Evolutionary conservation across 176 grass and related monocot species (phyloP), one percentile per base, ranked within the genome.

Genomic region (Oryza australiensis): DNA sequence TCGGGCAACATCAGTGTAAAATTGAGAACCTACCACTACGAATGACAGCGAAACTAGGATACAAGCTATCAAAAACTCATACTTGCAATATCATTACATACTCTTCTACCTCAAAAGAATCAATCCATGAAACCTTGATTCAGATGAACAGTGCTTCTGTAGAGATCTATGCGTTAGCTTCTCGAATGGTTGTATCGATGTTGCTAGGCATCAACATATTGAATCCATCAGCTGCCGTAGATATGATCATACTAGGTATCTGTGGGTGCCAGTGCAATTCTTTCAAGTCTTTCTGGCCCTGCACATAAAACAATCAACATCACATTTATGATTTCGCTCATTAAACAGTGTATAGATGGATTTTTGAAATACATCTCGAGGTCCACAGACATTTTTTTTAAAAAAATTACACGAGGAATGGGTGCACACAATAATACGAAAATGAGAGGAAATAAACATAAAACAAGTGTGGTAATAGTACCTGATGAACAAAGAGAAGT

Each of bases 251-350:
- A 35, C 88, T 85, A 49, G 95, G 95, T 80, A 98, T 94, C 76
- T 94, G 92, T 24, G 88, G 49, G 55, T 98, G 90, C 88, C 92
- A 98, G 46, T 98, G 95, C 88, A 98, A n/a, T 82, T 98, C 90
- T 80, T 98, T 98, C 82, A 93, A 84, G 79, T 94, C 90, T 87
- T 91, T 98, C 76, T 98, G 95, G 72, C 95, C 95, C 92, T 94
- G 79, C 32, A 63, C 9, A 91, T 35, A 38, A 10, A 78, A 85
- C 46, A 76, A 64, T 18, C 27, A 86, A 68, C 16, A 76, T 78
- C 79, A 86, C 65, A 30, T 18, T 20, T 33, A 51, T 64, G 20
- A 60, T 46, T 40, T 35, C 9, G 22, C 8, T 60, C 55, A 9
- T 23, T 24, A 60, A 60, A 24, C 55, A 24, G n/a, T 24, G 55